Base-by-base conservation (phyloP, 257 asterid genomes). In the Paulownia fortunei region DNA sequence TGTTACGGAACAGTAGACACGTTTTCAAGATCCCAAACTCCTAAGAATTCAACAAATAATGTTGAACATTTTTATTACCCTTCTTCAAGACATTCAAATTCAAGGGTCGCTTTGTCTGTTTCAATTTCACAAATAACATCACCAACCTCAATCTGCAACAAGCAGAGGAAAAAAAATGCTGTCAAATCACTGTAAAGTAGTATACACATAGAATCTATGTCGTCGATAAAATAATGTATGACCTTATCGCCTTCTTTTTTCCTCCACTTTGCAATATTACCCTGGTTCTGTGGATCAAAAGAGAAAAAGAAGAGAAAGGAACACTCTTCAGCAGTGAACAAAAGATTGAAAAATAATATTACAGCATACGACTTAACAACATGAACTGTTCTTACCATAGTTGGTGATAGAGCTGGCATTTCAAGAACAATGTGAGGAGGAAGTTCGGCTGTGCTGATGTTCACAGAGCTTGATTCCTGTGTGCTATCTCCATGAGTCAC, bases 191-290 rank as follows among this genome's bases (percentile, higher is more conserved):
- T 21, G 61, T n/a, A 46, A 70, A 73, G 62, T 52, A 72, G 69
- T 62, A 36, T 0, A 24, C 8, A 47, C 15, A 66, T 42, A 54
- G 52, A 62, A 78, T 47, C 64, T 58, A 42, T 51, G 56, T 72
- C n/a, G 34, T 49, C 27, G 54, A 44, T 52, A 82, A 73, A 64
- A 75, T 73, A 76, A 59, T 36, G 39, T 46, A 81, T 69, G 68
- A 95, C 99, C 99, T 93, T 93, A 83, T 96, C 98, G 56, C 99
- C 99, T 83, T 96, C 99, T 70, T 92, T 88, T 85, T 93, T 93
- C 82, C 77, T 87, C 99, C 99, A 96, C 78, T 77, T 91, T 67
- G 83, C 88, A 79, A 96, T 87, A 85, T 94, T 96, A 19, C 99
- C 99, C 87, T 94, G 97, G 89, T 86, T 92, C 99, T 96, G 87